Evolutionary conservation across 306 rosid species (phyloP).

Genomic region (Prunus persica): DNA sequence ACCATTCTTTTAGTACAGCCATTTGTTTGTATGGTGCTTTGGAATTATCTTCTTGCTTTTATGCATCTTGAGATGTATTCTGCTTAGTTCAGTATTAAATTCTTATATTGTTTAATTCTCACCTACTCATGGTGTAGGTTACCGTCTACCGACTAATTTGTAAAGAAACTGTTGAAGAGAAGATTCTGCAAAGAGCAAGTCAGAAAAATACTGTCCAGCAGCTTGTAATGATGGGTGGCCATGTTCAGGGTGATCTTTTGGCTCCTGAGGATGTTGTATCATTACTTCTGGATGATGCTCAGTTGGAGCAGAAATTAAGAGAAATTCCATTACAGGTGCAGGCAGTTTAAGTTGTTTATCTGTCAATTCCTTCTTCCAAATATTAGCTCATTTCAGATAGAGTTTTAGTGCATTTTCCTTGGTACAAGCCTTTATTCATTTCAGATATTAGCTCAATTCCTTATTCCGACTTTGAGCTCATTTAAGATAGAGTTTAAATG

Average conservation of each 20-base stretch:
- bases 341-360: slow-evolving; percentile 26
- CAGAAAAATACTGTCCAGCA: slow-evolving; percentile 97
- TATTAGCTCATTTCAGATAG: neutral
- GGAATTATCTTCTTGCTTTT: neutral
- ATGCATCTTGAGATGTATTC: neutral
- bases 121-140: slow-evolving; percentile 44
- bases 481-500: too few species aligned
- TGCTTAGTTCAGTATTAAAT: neutral
- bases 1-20: neutral
- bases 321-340: slow-evolving; percentile 79
- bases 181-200: slow-evolving; percentile 93
- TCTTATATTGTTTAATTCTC: neutral
- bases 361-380: slow-evolving; percentile 5
- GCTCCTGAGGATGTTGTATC: slow-evolving; percentile 99
- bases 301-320: slow-evolving; percentile 86
- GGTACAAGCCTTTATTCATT: neutral
- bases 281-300: slow-evolving; percentile 91
- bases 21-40: neutral
- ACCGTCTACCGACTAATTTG: slow-evolving; percentile 97
- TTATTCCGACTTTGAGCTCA: too few species aligned
- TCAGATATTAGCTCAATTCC: too few species aligned
- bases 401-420: neutral
- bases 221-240: slow-evolving; percentile 99
- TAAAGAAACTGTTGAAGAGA: slow-evolving; percentile 98
- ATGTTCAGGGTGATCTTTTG: slow-evolving; percentile 93